A percentile compares a stretch with the other conserved stretches of the same genome.
Conservation (phyloP, 2,329 filamentous ascomycete genomes). For the Penicillium sp. region DNA sequence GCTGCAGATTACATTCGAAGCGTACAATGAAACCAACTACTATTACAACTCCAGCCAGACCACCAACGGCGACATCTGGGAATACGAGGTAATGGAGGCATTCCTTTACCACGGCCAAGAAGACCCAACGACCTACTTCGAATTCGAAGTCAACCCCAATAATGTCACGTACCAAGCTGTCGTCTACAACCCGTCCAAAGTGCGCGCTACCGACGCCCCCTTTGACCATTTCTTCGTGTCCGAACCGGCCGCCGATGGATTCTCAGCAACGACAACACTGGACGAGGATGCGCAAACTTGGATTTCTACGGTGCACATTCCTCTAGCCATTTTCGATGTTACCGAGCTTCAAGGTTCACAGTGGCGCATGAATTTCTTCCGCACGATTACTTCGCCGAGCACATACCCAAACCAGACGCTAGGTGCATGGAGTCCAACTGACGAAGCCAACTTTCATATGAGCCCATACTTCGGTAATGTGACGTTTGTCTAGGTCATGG, state of each 20-base stretch:
- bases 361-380: slow-evolving; percentile 15
- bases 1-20: slow-evolving; percentile 7
- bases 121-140: slow-evolving; percentile 12
- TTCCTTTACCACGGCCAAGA: slow-evolving; percentile 13
- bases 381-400: slow-evolving; percentile 13
- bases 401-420: slow-evolving; percentile 12
- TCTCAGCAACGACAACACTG: slow-evolving; percentile 3
- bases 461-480: slow-evolving; percentile 12
- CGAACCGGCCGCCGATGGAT: slow-evolving; percentile 6
- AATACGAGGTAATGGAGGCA: slow-evolving; percentile 14
- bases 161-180: slow-evolving; percentile 13
- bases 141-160: slow-evolving; percentile 12
- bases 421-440: slow-evolving; percentile 13
- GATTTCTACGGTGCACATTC: slow-evolving; percentile 9
- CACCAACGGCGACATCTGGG: slow-evolving; percentile 13
- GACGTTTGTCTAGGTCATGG: slow-evolving; percentile 3
- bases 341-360: slow-evolving; percentile 1
- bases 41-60: slow-evolving; percentile 12
- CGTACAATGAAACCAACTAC: slow-evolving; percentile 11
- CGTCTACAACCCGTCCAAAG: slow-evolving; percentile 10
- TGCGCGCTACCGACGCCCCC: slow-evolving; percentile 8
- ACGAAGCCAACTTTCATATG: slow-evolving; percentile 14
- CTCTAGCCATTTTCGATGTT: slow-evolving; percentile 11
- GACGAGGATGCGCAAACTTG: slow-evolving; percentile 4
- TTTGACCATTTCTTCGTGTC: slow-evolving; percentile 14